Evolutionary conservation across 495 filamentous ascomycete genomes (phyloP).

Genomic region (Symbiotaphrina buchneri): DNA sequence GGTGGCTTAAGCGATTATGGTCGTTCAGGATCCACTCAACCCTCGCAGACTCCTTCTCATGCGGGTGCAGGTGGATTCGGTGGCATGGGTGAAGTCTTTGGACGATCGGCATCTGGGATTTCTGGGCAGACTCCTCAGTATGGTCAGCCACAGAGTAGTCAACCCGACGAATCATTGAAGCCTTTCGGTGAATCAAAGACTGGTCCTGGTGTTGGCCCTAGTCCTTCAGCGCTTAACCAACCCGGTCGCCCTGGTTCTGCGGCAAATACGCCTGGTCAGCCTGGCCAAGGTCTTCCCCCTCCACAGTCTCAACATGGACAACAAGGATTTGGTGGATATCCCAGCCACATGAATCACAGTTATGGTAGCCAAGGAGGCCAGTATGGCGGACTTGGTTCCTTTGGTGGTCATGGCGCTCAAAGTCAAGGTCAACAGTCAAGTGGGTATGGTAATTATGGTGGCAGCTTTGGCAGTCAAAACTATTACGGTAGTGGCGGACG

Average conservation of each 20-base stretch:
- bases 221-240: constrained; percentile 62
- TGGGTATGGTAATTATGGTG: constrained; percentile 22
- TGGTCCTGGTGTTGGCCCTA: constrained; percentile 46
- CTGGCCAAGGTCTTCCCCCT: constrained; percentile 38
- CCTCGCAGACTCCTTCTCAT: constrained; percentile 39
- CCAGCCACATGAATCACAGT: constrained; percentile 43
- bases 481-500: constrained; percentile 15
- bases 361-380: constrained; percentile 31
- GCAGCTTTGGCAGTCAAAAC: constrained; percentile 23
- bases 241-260: constrained; percentile 70
- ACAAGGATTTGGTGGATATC: constrained; percentile 52
- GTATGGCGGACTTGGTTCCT: constrained; percentile 30
- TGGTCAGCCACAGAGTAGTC: constrained; percentile 35
- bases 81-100: constrained; percentile 59
- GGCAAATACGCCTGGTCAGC: constrained; percentile 45
- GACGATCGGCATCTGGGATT: constrained; percentile 43
- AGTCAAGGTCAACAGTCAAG: constrained; percentile 37
- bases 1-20: constrained; percentile 46
- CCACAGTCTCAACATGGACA: constrained; percentile 47
- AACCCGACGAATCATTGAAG: constrained; percentile 55
- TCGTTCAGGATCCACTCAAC: constrained; percentile 51
- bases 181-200: constrained; percentile 50
- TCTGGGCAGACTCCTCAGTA: constrained; percentile 43
- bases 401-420: constrained; percentile 38
- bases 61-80: constrained; percentile 37